Base-by-base conservation (phyloP, 192 early-diverging fungal genomes). In the Coemansia sp. region DNA sequence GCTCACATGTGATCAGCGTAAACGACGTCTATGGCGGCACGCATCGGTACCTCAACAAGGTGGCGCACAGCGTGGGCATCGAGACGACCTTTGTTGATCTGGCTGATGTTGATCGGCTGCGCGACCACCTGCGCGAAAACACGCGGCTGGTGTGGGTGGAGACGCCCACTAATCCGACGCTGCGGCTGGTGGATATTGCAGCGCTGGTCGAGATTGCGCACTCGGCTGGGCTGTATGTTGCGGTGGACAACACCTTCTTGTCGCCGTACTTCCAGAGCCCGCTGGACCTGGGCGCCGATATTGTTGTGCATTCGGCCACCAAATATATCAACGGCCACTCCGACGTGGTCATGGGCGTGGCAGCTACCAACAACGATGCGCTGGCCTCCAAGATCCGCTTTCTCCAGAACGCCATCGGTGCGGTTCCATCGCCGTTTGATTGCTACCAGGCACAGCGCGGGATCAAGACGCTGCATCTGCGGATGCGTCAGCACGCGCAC, bases 301-400 rank as follows among this genome's bases (percentile, higher is more conserved):
- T 99, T 68, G 95, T 97, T 16, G 92, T 98, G 10, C 95, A 99
- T 84, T 97, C 95, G 17, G 95, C 95, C 20, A 99, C 96, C 63
- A 98, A 98, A 82, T 99, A 98, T 83, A 91, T 99, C 76, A 98
- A 98, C 84, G 96, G 97, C 51, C 96, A 99, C 81, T 97, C 95
- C 20, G 97, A 99, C 82, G 95, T 97, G 25, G 92, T 99, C 16
- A 96, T 98, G 94, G 97, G 97, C 74, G 87, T 96, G 39, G 94
- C 93, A 19, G 87, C 91, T 19, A 96, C 94, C 57, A 92, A 87
- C 76, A 73, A 87, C 75, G 88, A 90, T 25, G 87, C 83, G 54
- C 69, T 97, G 55, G 84, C 85, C 57, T 86, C 88, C 22, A 91
- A 90, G 75, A 78, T 99, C 39, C 79, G 84, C 46, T 99, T 99